Evolutionary conservation across 2,329 filamentous ascomycete species (phyloP).

Genomic region (Calonectria ilicicola): DNA sequence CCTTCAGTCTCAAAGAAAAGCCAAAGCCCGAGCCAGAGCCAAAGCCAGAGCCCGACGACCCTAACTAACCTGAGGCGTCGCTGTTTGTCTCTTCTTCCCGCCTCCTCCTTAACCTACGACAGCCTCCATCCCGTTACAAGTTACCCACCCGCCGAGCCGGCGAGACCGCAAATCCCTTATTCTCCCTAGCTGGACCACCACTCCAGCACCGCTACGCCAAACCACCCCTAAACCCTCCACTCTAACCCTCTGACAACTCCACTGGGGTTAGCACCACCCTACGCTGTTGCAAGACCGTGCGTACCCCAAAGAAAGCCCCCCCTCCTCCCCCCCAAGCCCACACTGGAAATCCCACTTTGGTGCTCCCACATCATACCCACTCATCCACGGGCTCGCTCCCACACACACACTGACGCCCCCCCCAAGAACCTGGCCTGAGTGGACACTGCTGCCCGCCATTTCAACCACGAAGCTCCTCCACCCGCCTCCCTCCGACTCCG

Average conservation of each 20-base stretch:
- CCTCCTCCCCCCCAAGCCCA: constrained; percentile 20
- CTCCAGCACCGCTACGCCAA: constrained; percentile 12
- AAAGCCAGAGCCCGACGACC: constrained; percentile 5
- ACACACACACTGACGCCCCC: constrained; percentile 20
- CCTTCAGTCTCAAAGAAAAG: constrained; percentile 4
- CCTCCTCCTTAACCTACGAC: not conserved
- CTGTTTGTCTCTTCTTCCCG: constrained; percentile 7
- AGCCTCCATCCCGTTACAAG: constrained; percentile 6
- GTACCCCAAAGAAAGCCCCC: constrained; percentile 23
- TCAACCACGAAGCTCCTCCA: constrained; percentile 40
- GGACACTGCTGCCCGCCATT: constrained; percentile 39
- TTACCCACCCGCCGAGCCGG: constrained; percentile 1
- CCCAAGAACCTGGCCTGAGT: constrained; percentile 35
- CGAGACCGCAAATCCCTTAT: constrained; percentile 9
- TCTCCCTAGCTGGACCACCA: not conserved
- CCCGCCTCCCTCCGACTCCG: constrained; percentile 39
- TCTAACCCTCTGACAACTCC: constrained; percentile 19
- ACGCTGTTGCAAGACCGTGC: constrained; percentile 23
- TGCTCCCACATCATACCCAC: constrained; percentile 18
- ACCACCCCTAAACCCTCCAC: constrained; percentile 13
- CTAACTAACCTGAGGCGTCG: constrained; percentile 2
- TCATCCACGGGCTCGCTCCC: constrained; percentile 5
- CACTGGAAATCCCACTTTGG: constrained; percentile 31
- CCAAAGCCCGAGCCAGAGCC: constrained; percentile 13
- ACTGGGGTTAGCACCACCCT: constrained; percentile 22